Evolutionary conservation across 2,329 filamentous ascomycete genomes (phyloP).

Genomic region (Colletotrichum liaoningense): DNA sequence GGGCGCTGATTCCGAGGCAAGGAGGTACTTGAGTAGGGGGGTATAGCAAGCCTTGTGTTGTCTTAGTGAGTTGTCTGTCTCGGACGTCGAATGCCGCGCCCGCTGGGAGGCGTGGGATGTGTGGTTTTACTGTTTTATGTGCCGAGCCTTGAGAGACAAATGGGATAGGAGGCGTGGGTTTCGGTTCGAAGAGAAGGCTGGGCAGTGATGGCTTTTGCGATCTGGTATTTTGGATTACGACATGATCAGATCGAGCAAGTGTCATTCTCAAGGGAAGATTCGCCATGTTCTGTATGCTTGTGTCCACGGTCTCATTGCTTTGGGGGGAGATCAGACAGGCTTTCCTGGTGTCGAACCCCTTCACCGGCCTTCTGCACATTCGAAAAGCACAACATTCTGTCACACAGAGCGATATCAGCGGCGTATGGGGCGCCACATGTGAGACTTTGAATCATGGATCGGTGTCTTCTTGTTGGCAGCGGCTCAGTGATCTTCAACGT

Average conservation of each 20-base stretch:
- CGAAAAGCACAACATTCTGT: not conserved
- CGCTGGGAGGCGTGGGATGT: not conserved
- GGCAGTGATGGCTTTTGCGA: not conserved
- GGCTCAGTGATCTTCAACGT: not conserved
- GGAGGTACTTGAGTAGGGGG: not conserved
- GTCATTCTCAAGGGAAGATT: not conserved
- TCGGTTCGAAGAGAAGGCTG: not conserved
- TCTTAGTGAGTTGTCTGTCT: slow-evolving; percentile 14
- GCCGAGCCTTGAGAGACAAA: not conserved
- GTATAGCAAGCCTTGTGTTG: not conserved
- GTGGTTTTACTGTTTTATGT: not conserved
- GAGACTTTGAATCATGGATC: not conserved
- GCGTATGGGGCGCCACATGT: not conserved
- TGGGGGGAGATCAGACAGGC: not conserved
- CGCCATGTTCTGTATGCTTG: not conserved
- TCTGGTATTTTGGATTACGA: not conserved
- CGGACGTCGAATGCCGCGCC: not conserved
- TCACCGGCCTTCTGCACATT: not conserved
- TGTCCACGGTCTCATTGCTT: not conserved
- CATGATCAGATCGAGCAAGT: not conserved
- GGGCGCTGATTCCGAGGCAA: not conserved
- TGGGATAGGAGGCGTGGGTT: not conserved
- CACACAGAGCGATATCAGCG: not conserved
- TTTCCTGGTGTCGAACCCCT: not conserved
- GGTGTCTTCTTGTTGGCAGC: not conserved